Evolutionary conservation across 345 rosid genomes (phyloP), one percentile per base, ranked within the genome.

Genomic region (Eucalyptus coolabah): DNA sequence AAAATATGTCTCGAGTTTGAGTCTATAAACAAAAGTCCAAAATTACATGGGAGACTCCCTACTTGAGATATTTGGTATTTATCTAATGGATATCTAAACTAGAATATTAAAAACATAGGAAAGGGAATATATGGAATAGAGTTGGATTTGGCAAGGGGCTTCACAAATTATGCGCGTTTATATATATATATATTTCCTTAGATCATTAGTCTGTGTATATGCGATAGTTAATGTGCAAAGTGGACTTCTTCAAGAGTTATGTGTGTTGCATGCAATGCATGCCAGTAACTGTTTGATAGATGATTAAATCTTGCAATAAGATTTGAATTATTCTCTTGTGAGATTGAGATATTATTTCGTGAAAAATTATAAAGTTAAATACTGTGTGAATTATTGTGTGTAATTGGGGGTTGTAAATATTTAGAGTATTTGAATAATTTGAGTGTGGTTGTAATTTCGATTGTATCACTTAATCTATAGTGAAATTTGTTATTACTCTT

Each of bases 351-450:
- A 53, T 53, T 53, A 19, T 53, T 53, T 53, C 0, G 1, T 53
- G 24, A 53, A 9, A 53, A 53, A 53, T 53, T 53, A 53, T 53
- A 53, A 53, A 4, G 56, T 53, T 53, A 53, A 19, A 53, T 4
- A 19, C 0, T 0, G 0, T 53, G 56, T 53, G 56, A 53, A 53
- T 53, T 7, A 53, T 53, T 53, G 10, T 2, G 2, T 53, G 56
- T 53, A 53, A 53, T 53, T 4, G 23, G 9, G 24, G 24, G 10
- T 19, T 19, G 5, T 5, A 53, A 53, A 53, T 53, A 53, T 53
- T 19, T 53, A 19, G 10, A 53, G 24, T 53, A 53, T 19, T 19
- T 19, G 10, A 53, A 53, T 53, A 53, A 53, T 53, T 53, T 53
- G 8, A 53, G 56, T 53, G 24, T 53, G 56, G 10, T 53, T 53